Conservation (phyloP, 306 rosid species). For the Rubus parviflorus region DNA sequence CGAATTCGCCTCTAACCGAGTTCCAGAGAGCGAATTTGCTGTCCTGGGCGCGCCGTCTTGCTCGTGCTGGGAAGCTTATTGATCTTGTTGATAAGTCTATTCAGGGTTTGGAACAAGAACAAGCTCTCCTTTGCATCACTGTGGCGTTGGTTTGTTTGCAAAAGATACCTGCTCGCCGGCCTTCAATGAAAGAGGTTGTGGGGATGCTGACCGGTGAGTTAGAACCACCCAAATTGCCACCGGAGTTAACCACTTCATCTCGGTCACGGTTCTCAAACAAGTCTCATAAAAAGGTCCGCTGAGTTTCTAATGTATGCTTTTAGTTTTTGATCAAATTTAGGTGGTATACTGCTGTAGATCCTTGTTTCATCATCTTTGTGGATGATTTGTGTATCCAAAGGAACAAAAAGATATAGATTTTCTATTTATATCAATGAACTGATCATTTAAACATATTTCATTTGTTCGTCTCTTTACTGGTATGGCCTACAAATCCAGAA, state of each 20-base stretch:
- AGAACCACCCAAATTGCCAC: conserved; percentile 71
- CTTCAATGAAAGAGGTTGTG: conserved; percentile 80
- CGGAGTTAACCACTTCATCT: conserved; percentile 71
- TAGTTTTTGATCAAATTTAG: conserved; percentile 8
- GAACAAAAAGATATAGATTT: conserved; percentile 12
- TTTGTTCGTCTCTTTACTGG: conserved; percentile 22
- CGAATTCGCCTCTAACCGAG: conserved; percentile 73
- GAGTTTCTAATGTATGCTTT: conserved; percentile 33
- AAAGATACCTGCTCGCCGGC: conserved; percentile 73
- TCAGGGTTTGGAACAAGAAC: conserved; percentile 55
- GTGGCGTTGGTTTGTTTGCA: conserved; percentile 83
- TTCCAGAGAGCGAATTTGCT: conserved; percentile 82
- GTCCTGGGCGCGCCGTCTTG: conserved; percentile 91
- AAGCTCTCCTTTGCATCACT: conserved; percentile 77
- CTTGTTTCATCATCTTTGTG: conserved; percentile 32
- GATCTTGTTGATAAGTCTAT: conserved; percentile 79
- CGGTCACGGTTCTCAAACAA: conserved; percentile 66
- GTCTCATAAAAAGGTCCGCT: conserved; percentile 51
- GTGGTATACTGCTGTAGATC: conserved; percentile 27
- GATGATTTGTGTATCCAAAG: conserved; percentile 21
- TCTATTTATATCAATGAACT: conserved; percentile 11
- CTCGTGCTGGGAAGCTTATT: conserved; percentile 74
- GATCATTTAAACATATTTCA: conserved; percentile 9
- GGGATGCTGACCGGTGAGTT: conserved; percentile 72
- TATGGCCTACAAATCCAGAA: conserved; percentile 30